Conservation (phyloP, 176 grass and related monocot genomes). For the Coix lacrymajobi region DNA sequence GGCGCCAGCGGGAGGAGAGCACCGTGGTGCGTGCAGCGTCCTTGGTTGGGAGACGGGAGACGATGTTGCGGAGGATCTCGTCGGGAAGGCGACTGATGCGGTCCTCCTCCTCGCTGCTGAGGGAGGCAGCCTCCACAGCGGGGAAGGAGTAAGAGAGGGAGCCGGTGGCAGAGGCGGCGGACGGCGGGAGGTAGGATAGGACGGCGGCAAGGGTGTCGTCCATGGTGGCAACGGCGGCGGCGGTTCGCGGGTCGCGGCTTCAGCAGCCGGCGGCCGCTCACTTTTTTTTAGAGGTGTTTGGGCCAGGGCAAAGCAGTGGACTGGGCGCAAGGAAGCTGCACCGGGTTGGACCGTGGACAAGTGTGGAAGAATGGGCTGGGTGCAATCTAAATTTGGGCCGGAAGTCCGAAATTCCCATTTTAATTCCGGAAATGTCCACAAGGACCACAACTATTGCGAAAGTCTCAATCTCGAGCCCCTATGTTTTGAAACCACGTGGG, state of each 20-base stretch:
- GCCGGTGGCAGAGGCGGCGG: background rate
- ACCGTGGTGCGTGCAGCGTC: conserved; percentile 39
- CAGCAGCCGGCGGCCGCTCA: background rate
- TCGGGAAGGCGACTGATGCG: conserved; percentile 31
- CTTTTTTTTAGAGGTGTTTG: background rate
- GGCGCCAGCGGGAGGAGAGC: conserved; percentile 44
- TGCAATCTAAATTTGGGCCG: too few relatives aligned
- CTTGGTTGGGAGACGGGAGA: conserved; percentile 43
- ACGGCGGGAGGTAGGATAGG: conserved; percentile 33
- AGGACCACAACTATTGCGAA: too few relatives aligned
- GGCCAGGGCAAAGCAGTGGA: background rate
- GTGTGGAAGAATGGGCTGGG: too few relatives aligned
- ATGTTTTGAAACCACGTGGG: too few relatives aligned
- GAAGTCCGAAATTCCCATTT: too few relatives aligned
- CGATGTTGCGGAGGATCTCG: conserved; percentile 29
- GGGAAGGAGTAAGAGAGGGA: background rate
- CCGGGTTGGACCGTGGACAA: too few relatives aligned
- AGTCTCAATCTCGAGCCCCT: too few relatives aligned
- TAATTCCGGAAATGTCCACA: too few relatives aligned
- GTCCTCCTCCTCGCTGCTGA: background rate
- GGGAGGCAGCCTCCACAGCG: background rate
- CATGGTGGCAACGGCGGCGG: background rate
- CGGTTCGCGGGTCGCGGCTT: background rate
- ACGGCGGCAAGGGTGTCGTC: conserved; percentile 28
- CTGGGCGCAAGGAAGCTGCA: background rate